These are phyloP conservation scores for Clarkia xantiana DNA, from an alignment of 345 rosid species.

Conservation along the genomic window DNA sequence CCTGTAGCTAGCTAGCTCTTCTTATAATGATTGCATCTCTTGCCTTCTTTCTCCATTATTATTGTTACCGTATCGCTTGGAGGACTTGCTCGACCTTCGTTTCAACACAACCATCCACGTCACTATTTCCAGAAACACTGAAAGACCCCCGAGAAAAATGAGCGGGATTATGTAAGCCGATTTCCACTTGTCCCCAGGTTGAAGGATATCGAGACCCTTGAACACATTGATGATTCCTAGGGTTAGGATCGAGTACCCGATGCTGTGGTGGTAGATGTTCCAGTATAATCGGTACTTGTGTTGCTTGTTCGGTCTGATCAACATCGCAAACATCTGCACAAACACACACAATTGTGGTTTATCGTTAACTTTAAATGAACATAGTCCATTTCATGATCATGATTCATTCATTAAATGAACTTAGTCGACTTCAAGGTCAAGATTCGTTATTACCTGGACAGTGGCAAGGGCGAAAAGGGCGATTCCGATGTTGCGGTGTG, in stretches of 20 bases:
- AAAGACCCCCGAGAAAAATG: conserved; percentile 9
- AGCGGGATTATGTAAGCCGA: conserved; percentile 14
- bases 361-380: neutral
- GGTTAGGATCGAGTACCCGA: conserved; percentile 3
- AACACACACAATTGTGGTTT: conserved; percentile 5
- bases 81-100: no score
- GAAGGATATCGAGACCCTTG: conserved; percentile 4
- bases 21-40: no score
- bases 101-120: conserved; percentile 17
- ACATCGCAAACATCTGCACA: conserved; percentile 3
- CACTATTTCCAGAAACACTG: conserved; percentile 18
- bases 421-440: no score
- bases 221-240: conserved; percentile 8
- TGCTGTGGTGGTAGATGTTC: conserved; percentile 7
- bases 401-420: no score
- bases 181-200: conserved; percentile 5
- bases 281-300: conserved; percentile 7
- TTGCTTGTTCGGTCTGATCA: conserved; percentile 1
- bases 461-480: conserved; percentile 20
- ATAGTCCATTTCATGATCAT: no score
- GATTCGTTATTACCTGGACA: conserved; percentile 16
- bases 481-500: conserved; percentile 23
- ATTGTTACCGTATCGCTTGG: no score
- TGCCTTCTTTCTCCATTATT: no score
- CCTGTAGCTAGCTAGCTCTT: no score